These are phyloP conservation scores for Pyrenophora graminea DNA, from an alignment of 2,329 filamentous ascomycete genomes.

Conservation along the genomic window DNA sequence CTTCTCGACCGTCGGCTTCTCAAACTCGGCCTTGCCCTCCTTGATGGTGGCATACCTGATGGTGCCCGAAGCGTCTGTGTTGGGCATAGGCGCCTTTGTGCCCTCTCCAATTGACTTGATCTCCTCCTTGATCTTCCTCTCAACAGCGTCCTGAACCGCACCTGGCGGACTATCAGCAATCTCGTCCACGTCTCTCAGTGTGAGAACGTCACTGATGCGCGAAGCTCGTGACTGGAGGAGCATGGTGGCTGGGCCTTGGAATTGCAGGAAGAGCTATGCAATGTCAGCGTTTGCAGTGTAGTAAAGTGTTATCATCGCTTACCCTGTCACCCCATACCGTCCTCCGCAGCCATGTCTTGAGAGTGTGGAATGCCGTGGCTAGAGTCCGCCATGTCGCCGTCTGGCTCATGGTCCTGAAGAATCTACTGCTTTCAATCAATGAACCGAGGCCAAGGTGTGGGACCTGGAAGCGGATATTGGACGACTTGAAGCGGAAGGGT, in stretches of 20 bases:
- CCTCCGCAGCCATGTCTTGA: conserved; percentile 77
- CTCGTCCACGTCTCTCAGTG: conserved; percentile 80
- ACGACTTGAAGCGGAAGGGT: conserved; percentile 86
- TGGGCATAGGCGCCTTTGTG: conserved; percentile 22
- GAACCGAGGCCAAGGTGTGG: conserved; percentile 67
- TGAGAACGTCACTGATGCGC: conserved; percentile 76
- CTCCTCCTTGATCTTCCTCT: conserved; percentile 42
- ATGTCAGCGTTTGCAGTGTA: conserved; percentile 15
- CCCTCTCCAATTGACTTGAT: conserved; percentile 38
- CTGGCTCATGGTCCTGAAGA: conserved; percentile 72
- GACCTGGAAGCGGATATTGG: conserved; percentile 74
- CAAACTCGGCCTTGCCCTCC: conserved; percentile 36
- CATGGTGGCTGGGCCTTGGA: conserved; percentile 83
- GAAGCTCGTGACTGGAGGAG: conserved; percentile 87
- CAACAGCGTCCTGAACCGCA: conserved; percentile 61
- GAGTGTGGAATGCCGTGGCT: conserved; percentile 65
- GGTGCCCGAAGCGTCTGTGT: conserved; percentile 20
- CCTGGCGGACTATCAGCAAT: conserved; percentile 83
- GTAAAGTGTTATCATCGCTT: conserved; percentile 27
- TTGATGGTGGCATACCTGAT: conserved; percentile 34
- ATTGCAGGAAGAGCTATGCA: conserved; percentile 76
- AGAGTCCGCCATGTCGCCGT: conserved; percentile 74
- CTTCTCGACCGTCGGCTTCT: conserved; percentile 15
- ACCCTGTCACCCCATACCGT: conserved; percentile 91
- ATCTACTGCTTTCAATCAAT: conserved; percentile 70